These are phyloP conservation scores for Coriaria nepalensis DNA, from an alignment of 306 rosid species.

Conservation along the genomic window DNA sequence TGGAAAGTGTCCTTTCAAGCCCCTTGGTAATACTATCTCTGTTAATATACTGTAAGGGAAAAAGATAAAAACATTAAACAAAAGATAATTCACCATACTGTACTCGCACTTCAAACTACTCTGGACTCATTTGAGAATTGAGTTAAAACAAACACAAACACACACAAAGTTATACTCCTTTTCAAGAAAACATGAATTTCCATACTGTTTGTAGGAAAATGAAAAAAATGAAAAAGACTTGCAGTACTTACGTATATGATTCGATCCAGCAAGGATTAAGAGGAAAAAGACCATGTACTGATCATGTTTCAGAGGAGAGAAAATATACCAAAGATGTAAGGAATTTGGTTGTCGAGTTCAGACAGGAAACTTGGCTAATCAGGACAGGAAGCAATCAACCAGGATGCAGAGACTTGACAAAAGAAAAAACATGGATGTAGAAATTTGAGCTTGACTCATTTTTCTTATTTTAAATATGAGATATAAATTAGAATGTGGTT, in stretches of 20 bases:
- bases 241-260: too few species aligned
- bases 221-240: too few species aligned
- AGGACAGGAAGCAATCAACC: conserved; percentile 21
- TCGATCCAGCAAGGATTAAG: not conserved
- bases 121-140: too few species aligned
- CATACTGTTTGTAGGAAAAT: too few species aligned
- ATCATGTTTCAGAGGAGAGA: not conserved
- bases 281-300: not conserved
- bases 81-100: not conserved
- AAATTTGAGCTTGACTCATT: too few species aligned
- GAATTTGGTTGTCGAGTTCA: conserved; percentile 61
- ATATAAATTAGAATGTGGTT: too few species aligned
- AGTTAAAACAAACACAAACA: too few species aligned
- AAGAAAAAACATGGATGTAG: too few species aligned
- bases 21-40: conserved; percentile 35
- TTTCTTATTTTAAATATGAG: too few species aligned
- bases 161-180: too few species aligned
- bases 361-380: conserved; percentile 60
- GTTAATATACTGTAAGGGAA: conserved; percentile 17
- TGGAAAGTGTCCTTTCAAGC: conserved; percentile 76
- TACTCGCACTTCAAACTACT: too few species aligned
- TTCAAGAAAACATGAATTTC: too few species aligned
- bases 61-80: not conserved
- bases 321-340: conserved; percentile 57
- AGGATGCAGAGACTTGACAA: conserved; percentile 31